Evolutionary conservation across 164 flowering plant species (phyloP).

Genomic region (Magnolia changhungtana): DNA sequence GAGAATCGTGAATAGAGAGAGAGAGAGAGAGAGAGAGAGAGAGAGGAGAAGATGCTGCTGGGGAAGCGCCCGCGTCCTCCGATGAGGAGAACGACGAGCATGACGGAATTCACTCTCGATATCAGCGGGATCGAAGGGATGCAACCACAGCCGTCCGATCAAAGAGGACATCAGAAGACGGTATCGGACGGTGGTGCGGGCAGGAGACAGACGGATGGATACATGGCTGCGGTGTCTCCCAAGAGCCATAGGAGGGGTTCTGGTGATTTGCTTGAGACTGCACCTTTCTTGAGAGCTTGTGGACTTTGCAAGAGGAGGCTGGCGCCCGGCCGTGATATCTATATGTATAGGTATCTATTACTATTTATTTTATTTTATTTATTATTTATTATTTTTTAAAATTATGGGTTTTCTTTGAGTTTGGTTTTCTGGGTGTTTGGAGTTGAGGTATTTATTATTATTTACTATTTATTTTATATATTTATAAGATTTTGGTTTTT

Average conservation of each 20-base stretch:
- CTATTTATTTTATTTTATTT: neutral
- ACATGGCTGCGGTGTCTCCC: conserved; percentile 26
- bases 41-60: conserved; percentile 38
- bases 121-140: conserved; percentile 10
- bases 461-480: neutral
- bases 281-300: conserved; percentile 54
- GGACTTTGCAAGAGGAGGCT: conserved; percentile 63
- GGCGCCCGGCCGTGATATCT: conserved; percentile 60
- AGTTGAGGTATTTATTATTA: neutral
- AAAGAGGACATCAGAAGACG: neutral
- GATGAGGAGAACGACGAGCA: conserved; percentile 64
- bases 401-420: neutral
- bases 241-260: conserved; percentile 32
- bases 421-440: neutral
- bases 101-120: conserved; percentile 58
- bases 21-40: neutral
- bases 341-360: conserved; percentile 56
- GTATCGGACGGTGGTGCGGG: neutral
- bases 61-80: conserved; percentile 63
- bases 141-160: neutral
- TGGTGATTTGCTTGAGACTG: conserved; percentile 32
- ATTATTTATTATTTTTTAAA: neutral
- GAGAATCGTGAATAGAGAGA: neutral
- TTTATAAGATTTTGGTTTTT: no score
- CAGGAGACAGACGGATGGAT: conserved; percentile 10